Evolutionary conservation across 352 stramenopile genomes (phyloP).

Genomic region (Blastocystis sp.): DNA sequence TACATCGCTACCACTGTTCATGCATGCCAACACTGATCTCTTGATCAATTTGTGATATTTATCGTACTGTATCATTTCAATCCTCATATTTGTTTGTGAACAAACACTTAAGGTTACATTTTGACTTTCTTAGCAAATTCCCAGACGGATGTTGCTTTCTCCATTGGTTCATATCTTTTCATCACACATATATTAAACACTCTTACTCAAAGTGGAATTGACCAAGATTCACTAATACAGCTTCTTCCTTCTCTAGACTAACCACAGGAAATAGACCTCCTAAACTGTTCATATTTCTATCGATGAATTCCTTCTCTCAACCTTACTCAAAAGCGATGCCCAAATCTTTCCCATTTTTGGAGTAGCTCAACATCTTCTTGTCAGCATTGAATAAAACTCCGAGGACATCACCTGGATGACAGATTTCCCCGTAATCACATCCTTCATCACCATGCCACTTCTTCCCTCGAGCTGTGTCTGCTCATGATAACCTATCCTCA

Average conservation of each 20-base stretch:
- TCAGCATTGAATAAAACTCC: constrained; percentile 46
- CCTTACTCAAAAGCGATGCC: constrained; percentile 31
- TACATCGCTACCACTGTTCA: constrained; percentile 30
- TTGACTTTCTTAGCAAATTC: constrained; percentile 56
- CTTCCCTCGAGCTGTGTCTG: constrained; percentile 37
- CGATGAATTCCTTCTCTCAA: background rate
- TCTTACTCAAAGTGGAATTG: constrained; percentile 56
- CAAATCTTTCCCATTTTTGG: constrained; percentile 49
- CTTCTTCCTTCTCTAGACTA: constrained; percentile 61
- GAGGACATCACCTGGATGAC: constrained; percentile 25
- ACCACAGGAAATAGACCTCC: constrained; percentile 40
- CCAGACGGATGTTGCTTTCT: constrained; percentile 24
- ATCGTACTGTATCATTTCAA: no score
- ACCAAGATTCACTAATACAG: constrained; percentile 58
- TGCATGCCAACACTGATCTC: background rate
- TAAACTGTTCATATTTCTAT: constrained; percentile 8
- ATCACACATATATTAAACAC: background rate
- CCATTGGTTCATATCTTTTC: background rate
- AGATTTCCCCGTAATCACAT: constrained; percentile 22
- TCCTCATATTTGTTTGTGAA: background rate
- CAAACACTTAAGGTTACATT: constrained; percentile 9
- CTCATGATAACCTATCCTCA: background rate
- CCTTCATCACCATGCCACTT: constrained; percentile 58
- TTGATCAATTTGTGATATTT: background rate
- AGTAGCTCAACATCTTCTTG: constrained; percentile 10